Conservation (phyloP, 1,284 basidiomycete genomes). For the Naganishia sp. region DNA sequence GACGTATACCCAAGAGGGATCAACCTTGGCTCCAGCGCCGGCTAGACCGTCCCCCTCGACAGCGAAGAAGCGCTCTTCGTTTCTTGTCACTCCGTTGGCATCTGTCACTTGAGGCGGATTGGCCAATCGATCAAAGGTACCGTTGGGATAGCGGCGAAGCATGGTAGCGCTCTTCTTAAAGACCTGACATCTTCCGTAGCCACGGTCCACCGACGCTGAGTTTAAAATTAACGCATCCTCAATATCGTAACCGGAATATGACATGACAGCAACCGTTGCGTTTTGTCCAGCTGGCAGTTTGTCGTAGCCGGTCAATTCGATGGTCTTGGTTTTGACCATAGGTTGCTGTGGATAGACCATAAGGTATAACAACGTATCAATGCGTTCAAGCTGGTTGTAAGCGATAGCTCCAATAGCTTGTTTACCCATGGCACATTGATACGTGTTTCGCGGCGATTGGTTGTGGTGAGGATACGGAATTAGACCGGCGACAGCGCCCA, state of each 20-base stretch:
- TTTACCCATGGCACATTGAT: constrained; percentile 99
- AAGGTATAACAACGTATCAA: constrained; percentile 97
- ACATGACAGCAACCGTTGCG: constrained; percentile 98
- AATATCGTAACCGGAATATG: constrained; percentile 98
- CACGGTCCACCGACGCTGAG: constrained; percentile 92
- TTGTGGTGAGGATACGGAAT: constrained; percentile 99
- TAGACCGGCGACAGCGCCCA: constrained; percentile 95
- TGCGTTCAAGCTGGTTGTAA: constrained; percentile 96
- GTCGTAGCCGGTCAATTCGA: constrained; percentile 96
- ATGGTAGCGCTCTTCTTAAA: constrained; percentile 92
- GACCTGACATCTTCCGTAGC: constrained; percentile 96
- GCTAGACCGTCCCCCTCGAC: constrained; percentile 90
- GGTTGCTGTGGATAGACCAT: constrained; percentile 99
- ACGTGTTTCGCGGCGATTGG: constrained; percentile 97
- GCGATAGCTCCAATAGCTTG: constrained; percentile 99
- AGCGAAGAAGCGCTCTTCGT: constrained; percentile 79
- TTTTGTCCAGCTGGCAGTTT: constrained; percentile 97
- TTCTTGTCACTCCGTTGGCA: constrained; percentile 57
- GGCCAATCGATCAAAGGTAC: constrained; percentile 91
- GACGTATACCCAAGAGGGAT: constrained; percentile 91
- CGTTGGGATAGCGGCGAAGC: constrained; percentile 94
- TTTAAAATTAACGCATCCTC: constrained; percentile 98
- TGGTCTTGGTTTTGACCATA: constrained; percentile 99
- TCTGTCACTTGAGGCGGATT: constrained; percentile 81
- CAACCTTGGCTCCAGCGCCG: constrained; percentile 89